A percentile compares a stretch with the other conserved stretches of the same genome.
These are phyloP conservation scores for Backusella australiensis DNA, from an alignment of 192 early-diverging fungal genomes.

Conservation along the genomic window DNA sequence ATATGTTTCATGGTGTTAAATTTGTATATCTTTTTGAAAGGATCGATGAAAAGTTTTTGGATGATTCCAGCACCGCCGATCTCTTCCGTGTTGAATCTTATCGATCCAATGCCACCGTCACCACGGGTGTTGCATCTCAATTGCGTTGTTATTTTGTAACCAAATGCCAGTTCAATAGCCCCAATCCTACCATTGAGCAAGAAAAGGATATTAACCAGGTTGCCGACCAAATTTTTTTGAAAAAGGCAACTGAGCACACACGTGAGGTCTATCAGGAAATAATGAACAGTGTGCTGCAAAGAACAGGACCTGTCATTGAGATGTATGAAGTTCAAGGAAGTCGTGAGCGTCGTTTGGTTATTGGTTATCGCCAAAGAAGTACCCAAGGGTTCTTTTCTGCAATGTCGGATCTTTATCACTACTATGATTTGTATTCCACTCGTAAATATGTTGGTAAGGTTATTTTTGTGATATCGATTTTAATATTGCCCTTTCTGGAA, in stretches of 20 bases:
- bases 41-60: slow-evolving; percentile 91
- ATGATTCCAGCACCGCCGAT: slow-evolving; percentile 60
- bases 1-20: neutral
- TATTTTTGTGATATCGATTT: neutral
- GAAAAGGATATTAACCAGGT: slow-evolving; percentile 78
- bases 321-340: slow-evolving; percentile 85
- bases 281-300: slow-evolving; percentile 81
- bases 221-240: slow-evolving; percentile 89
- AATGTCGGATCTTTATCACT: slow-evolving; percentile 98
- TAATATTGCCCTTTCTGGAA: neutral
- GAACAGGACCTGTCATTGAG: slow-evolving; percentile 96
- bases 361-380: slow-evolving; percentile 88
- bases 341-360: slow-evolving; percentile 89
- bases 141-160: slow-evolving; percentile 95
- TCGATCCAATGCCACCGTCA: slow-evolving; percentile 90
- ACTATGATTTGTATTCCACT: slow-evolving; percentile 92
- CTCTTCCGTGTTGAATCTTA: slow-evolving; percentile 95
- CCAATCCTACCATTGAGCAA: slow-evolving; percentile 70
- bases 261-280: slow-evolving; percentile 84
- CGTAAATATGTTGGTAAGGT: slow-evolving; percentile 89
- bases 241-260: slow-evolving; percentile 92
- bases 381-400: slow-evolving; percentile 93
- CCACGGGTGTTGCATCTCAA: slow-evolving; percentile 70
- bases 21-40: slow-evolving; percentile 28
- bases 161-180: slow-evolving; percentile 87